A percentile compares a stretch with the other conserved stretches of the same genome.
Evolutionary conservation across 108 stramenopile species (phyloP).

Genomic region (Conticribra weissflogii): DNA sequence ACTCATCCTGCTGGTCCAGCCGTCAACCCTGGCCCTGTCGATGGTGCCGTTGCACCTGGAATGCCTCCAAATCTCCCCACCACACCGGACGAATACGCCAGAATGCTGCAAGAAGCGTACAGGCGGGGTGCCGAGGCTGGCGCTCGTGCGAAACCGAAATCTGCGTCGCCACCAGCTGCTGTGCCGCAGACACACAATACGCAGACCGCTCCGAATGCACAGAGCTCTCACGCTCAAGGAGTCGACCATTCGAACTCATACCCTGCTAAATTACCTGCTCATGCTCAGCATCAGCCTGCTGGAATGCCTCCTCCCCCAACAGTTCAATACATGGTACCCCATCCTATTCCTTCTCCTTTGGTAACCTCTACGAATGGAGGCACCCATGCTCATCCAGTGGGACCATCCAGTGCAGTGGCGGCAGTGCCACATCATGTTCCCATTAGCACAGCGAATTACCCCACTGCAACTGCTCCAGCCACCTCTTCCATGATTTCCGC

Average conservation of each 20-base stretch:
- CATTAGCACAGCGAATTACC: not conserved
- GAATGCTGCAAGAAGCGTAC: conserved; percentile 86
- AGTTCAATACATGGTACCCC: conserved; percentile 11
- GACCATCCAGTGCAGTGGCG: not conserved
- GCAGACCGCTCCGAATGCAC: not conserved
- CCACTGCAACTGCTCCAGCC: not conserved
- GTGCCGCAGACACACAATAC: not conserved
- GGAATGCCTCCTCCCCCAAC: conserved; percentile 3
- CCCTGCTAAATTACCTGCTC: not conserved
- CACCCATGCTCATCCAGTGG: conserved; percentile 4
- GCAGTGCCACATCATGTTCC: not conserved
- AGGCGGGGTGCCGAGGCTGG: conserved; percentile 76
- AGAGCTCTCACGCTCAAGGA: not conserved
- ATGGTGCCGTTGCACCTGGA: not conserved
- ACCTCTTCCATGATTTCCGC: not conserved
- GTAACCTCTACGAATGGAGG: conserved; percentile 20
- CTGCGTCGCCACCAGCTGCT: conserved; percentile 10
- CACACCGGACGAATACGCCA: conserved; percentile 78
- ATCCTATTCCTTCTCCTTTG: conserved; percentile 2
- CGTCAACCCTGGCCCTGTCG: not conserved
- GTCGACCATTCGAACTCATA: conserved; percentile 24
- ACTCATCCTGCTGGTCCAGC: not conserved
- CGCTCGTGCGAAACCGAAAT: conserved; percentile 23
- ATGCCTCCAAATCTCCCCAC: conserved; percentile 43
- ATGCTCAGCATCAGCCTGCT: not conserved